Base-by-base conservation (phyloP, 2,329 filamentous ascomycete genomes). In the Aureobasidium sp. region DNA sequence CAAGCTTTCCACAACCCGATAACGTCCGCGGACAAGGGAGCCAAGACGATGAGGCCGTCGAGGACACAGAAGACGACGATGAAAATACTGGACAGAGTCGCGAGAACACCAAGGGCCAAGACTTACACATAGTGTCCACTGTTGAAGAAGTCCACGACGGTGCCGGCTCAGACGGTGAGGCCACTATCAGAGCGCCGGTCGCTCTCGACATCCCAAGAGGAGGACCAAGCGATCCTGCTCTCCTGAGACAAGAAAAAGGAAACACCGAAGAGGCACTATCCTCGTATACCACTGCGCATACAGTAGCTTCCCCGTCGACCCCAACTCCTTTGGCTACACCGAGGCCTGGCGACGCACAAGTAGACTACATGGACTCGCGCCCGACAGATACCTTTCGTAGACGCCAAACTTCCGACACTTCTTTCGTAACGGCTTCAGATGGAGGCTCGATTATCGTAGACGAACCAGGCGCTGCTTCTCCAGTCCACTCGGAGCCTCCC, bases 1-100 rank as follows among this genome's bases (percentile, higher is more conserved):
- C 71, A 51, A 78, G 75, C 68, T 78, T 78, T 59, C 75, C 74
- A 20, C 76, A 77, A 64, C 76, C 76, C 7, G 70, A 73, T 7
- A 70, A 74, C 37, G 56, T 61, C 27, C 12, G 17, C 20, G 61
- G 65, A 39, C 41, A 51, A 36, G 63, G 27, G 9, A 61, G 58
- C 14, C 63, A 36, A 17, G 60, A 63, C 9, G 42, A 48, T n/a
- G 62, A 61, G 39, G 64, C 72, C 9, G 67, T 71, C 4, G 70
- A 66, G 9, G 72, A 71, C 5, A 65, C 67, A 25, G 69, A 72
- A 0, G 64, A 63, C 17, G 68, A 68, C 29, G 67, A 63, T 9
- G 63, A 66, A 15, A 34, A 45, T 37, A 56, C 63, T 31, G 59
- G 12, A 9, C 6, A n/a, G 9, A 14, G 31, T 25, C 48, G 48